Evolutionary conservation across 2,329 filamentous ascomycete genomes (phyloP), one percentile per base, ranked within the genome.

Genomic region (Cladosporium sp.): DNA sequence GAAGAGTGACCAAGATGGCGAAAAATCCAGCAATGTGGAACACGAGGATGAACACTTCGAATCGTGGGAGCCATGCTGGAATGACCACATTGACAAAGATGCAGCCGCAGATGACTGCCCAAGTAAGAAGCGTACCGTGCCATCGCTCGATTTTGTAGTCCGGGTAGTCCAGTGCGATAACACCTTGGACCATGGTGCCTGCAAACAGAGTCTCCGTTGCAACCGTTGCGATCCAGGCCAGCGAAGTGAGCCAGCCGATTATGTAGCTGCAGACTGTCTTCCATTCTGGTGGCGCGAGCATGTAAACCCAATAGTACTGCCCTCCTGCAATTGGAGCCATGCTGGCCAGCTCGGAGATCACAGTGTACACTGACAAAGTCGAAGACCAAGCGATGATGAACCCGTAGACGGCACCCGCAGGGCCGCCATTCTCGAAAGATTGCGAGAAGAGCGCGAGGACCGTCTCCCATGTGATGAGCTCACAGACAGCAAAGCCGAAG

Each of bases 1-100:
- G 67, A 10, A 85, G 70, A 0, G 82, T 81, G 23, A 82, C 80
- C 11, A 86, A 68, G 57, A 85, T 82, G 0, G 81, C 84, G 58
- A 86, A 81, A 73, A 86, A 86, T 8, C 84, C 84, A 10, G 82
- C 73, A 12, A 86, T 75, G 66, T 86, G 84, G 23, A 86, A 69
- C 53, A 77, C 72, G n/a, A 77, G 66, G 37, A 77, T 75, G 59
- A 77, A 72, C 0, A 81, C 80, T 71, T 87, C 84, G 52, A 77
- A 76, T 37, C 67, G 68, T 1, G 75, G 75, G 5, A 76, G 70
- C 68, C 69, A 74, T 14, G 76, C 78, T 61, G 83, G 80, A 70
- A 85, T 82, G 1, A 81, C 80, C 1, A 82, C 82, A 46, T 81
- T 82, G 66, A 83, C 72, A 44, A 83, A 75, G 64, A 82, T 78